phyloP scores from a whole-genome alignment of 164 flowering plant genomes.

The Dillenia suffruticosa region DNA sequence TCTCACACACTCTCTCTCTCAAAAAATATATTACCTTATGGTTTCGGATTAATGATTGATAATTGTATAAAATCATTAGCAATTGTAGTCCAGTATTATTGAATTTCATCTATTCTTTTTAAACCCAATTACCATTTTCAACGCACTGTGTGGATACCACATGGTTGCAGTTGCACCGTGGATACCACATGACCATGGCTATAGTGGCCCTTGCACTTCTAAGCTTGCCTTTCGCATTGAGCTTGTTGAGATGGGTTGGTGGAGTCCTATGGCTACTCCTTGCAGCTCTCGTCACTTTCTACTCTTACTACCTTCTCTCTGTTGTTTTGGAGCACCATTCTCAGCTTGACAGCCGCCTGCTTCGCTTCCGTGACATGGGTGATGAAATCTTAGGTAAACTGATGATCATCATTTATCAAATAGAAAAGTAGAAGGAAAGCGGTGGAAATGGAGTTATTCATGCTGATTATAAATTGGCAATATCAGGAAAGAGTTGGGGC shows the following conservation, averaged over 20 bases:
- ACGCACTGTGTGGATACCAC: no score
- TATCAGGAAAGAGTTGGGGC: constrained; percentile 42
- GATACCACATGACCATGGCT: constrained; percentile 50
- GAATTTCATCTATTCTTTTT: no score
- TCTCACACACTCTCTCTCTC: not conserved
- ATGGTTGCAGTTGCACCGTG: constrained; percentile 57
- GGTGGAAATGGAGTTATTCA: not conserved
- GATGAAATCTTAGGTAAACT: constrained; percentile 32
- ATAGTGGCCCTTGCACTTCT: constrained; percentile 45
- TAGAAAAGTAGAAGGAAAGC: not conserved
- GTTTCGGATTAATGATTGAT: not conserved
- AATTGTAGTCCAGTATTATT: not conserved
- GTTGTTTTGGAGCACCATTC: constrained; percentile 48
- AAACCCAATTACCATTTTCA: no score
- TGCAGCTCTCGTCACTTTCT: constrained; percentile 35
- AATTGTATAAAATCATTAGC: not conserved
- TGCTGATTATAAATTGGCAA: not conserved
- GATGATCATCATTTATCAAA: not conserved
- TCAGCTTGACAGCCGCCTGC: constrained; percentile 32
- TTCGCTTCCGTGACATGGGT: constrained; percentile 49
- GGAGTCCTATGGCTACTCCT: constrained; percentile 22
- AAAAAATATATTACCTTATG: no score
- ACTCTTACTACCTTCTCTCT: constrained; percentile 43
- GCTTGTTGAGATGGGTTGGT: constrained; percentile 36
- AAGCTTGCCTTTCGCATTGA: constrained; percentile 38